Evolutionary conservation across 2,329 filamentous ascomycete genomes (phyloP), one percentile per base, ranked within the genome.

Genomic region (Pyricularia pennisetigena): DNA sequence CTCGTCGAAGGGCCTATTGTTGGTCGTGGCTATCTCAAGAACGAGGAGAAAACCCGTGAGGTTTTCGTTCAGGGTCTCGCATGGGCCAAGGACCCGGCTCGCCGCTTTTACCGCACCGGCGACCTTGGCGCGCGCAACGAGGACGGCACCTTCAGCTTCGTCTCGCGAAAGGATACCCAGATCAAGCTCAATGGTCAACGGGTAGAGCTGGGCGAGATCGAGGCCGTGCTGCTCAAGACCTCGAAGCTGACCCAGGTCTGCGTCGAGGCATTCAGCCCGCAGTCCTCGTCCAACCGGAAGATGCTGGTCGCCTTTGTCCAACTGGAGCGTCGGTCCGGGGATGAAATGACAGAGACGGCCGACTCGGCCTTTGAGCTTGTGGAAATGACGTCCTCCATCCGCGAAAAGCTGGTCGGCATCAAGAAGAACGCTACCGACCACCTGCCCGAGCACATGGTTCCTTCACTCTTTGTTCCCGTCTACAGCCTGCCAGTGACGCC

Each of bases 1-100:
- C 81, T 78, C 64, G 80, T 83, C 64, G 79, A 79, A 59, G 81
- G 81, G 12, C 74, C 77, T 10, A 81, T 82, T 70, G 73, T 83
- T 4, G 81, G 81, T 23, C 73, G 79, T 57, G 80, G 78, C 14
- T 83, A 83, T 68, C 73, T 80, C 68, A 74, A 78, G 57, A 78
- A 76, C 35, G 72, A 73, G 7, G 68, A 68, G 3, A 70, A 70
- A 54, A 71, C 69, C 20, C 69, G 65, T 1, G 68, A 68, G 54
- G 67, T 69, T 20, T 72, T 71, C 69, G 68, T 74, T 41, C 4
- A 71, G 73, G 66, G 71, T 73, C 12, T 75, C 72, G 72, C 35
- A 63, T 57, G 6, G 73, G 73, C 35, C 29, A 32, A 32, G 20
- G 30, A 41, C 41, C 12, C 64, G 9, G 20, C 16, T 2, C 41